Percentiles rank a stretch among this genome's conserved stretches.
Evolutionary conservation across 2,329 filamentous ascomycete genomes (phyloP).

Genomic region (Didymella lethalis): DNA sequence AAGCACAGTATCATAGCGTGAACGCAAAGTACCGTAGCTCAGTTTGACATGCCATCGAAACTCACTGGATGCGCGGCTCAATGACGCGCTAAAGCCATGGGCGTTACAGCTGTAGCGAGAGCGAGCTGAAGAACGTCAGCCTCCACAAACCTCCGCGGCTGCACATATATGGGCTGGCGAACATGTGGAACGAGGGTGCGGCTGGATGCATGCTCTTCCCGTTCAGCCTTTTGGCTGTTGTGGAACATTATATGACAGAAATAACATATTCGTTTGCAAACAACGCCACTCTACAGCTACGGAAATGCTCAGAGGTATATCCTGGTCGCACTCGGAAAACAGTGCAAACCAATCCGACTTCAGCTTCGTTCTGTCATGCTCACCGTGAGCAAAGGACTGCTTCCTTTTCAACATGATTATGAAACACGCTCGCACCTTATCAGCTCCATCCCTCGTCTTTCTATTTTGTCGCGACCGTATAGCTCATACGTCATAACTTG

Average conservation of each 20-base stretch:
- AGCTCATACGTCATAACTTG: slow-evolving; percentile 35
- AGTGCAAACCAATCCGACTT: slow-evolving; percentile 14
- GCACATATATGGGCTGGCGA: slow-evolving; percentile 4
- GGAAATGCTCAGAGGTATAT: slow-evolving; percentile 23
- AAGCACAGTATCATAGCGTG: neutral
- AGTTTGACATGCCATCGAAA: too few species aligned
- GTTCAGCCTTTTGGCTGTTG: neutral
- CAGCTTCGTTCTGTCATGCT: slow-evolving; percentile 5
- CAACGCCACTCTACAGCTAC: slow-evolving; percentile 22
- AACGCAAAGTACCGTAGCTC: neutral
- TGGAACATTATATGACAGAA: neutral
- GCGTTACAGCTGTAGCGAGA: neutral
- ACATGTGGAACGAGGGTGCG: slow-evolving; percentile 10
- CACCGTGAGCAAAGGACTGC: neutral
- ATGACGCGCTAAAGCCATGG: neutral
- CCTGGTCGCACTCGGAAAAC: slow-evolving; percentile 4
- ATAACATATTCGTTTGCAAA: slow-evolving; percentile 20
- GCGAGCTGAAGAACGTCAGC: slow-evolving; percentile 7
- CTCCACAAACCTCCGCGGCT: slow-evolving; percentile 6
- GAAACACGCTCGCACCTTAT: neutral
- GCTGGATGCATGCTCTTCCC: slow-evolving; percentile 1
- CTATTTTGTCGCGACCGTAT: slow-evolving; percentile 23
- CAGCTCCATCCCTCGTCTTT: neutral
- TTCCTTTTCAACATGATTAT: neutral
- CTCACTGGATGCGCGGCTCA: neutral